Evolutionary conservation across 2,329 filamentous ascomycete genomes (phyloP), one percentile per base, ranked within the genome.

Genomic region (Botrytis medusae): DNA sequence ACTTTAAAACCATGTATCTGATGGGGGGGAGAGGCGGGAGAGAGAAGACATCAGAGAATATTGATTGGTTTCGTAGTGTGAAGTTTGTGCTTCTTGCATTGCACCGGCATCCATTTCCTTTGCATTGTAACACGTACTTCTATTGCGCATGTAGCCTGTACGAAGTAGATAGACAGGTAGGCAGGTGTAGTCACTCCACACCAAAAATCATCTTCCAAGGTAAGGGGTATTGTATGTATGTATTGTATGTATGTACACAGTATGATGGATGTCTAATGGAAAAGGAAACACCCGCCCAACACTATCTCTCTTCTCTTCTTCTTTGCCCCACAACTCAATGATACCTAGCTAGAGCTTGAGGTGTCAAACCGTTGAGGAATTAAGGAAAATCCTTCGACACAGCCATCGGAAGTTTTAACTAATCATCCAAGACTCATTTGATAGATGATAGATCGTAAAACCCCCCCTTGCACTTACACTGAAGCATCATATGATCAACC

Each of bases 401-500:
- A 37, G 46, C 46, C 64, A 32, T 40, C 64, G 46, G 46, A 40
- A 22, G 46, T 54, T 68, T 54, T 9, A 40, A 54, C 46, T 40
- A 68, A 68, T 68, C 22, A 54, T 54, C 10, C 16, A 40, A 51
- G n/a, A 68, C 37, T 42, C 14, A 20, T 62, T 62, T 42, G 14
- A 54, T 54, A 54, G 51, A 54, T 16, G 48, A 2, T 20, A 42
- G 25, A 2, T 20, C 29, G 25, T n/a, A 10, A 20, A 62, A 61
- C n/a, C 6, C 25, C 48, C 65, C 46, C 64, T 54, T 67, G 46
- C 25, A 51, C 64, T 40, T 40, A 29, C 25, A 29, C 25, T 32
- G 48, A 42, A 68, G 48, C 48, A 59, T 69, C 65, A 69, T 69
- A 69, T 69, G 65, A 69, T 69, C 48, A 59, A 57, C 29, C 37